These are phyloP conservation scores for Sarocladiaceae sp. DNA, from an alignment of 2,329 filamentous ascomycete species.

Conservation along the genomic window DNA sequence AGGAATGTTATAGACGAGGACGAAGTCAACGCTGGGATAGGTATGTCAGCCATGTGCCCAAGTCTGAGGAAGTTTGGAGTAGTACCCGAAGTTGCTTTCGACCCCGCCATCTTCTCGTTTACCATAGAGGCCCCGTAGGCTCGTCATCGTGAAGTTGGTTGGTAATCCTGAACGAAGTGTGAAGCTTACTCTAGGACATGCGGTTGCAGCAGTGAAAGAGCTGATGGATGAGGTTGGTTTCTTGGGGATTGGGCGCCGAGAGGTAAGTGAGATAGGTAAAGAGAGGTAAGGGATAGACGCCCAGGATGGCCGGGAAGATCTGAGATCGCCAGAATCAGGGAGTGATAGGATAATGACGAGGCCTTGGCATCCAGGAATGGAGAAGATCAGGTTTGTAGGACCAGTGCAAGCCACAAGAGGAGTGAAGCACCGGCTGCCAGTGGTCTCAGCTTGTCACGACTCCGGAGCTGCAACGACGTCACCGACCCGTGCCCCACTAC, in stretches of 20 bases:
- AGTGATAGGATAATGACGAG: not conserved
- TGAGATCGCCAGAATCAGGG: not conserved
- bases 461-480: conserved; percentile 4
- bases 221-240: no score
- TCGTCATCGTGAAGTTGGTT: conserved; percentile 27
- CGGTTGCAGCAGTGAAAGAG: no score
- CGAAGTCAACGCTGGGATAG: conserved; percentile 70
- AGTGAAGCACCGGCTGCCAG: no score
- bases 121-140: conserved; percentile 24
- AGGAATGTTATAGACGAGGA: conserved; percentile 71
- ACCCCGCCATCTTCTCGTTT: conserved; percentile 20
- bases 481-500: not conserved
- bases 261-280: not conserved
- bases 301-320: not conserved
- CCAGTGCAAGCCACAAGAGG: no score
- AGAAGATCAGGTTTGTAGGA: not conserved
- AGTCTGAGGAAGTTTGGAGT: not conserved
- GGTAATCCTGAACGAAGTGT: no score
- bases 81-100: conserved; percentile 35
- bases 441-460: no score
- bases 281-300: not conserved
- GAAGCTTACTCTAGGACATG: no score
- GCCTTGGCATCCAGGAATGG: not conserved
- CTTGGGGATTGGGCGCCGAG: no score
- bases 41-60: not conserved